phyloP scores from a whole-genome alignment of 2,329 filamentous ascomycete genomes.

The Daldinia eschscholtzii region DNA sequence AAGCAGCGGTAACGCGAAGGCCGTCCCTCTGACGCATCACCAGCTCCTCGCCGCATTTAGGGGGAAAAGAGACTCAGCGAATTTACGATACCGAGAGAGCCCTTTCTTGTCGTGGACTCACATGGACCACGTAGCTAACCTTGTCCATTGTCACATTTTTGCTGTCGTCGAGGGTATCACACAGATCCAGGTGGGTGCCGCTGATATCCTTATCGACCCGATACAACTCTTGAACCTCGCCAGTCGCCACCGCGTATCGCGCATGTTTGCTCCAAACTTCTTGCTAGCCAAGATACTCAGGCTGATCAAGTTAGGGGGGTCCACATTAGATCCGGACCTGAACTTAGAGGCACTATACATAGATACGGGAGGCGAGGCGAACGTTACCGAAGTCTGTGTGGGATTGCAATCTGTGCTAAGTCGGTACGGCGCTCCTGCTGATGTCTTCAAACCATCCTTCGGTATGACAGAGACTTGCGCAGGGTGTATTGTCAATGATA shows the following conservation, averaged over 20 bases:
- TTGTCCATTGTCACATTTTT: constrained; percentile 65
- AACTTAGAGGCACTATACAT: constrained; percentile 49
- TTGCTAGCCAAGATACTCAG: constrained; percentile 48
- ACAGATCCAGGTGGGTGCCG: constrained; percentile 61
- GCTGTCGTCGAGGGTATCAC: constrained; percentile 56
- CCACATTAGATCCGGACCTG: constrained; percentile 47
- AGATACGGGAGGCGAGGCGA: constrained; percentile 62
- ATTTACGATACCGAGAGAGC: constrained; percentile 47
- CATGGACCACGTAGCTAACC: constrained; percentile 66
- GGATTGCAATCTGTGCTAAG: constrained; percentile 49
- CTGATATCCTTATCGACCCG: constrained; percentile 58
- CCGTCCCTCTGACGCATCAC: constrained; percentile 58
- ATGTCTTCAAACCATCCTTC: constrained; percentile 58
- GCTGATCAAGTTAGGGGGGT: constrained; percentile 33
- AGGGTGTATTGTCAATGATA: constrained; percentile 59
- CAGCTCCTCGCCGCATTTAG: constrained; percentile 58
- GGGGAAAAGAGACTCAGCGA: constrained; percentile 54
- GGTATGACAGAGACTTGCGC: constrained; percentile 68
- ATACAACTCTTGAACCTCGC: constrained; percentile 56
- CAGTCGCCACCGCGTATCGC: constrained; percentile 56
- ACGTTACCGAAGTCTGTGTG: constrained; percentile 53
- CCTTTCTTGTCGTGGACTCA: constrained; percentile 63
- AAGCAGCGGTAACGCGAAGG: constrained; percentile 64
- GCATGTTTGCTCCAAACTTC: constrained; percentile 60
- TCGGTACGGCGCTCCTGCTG: constrained; percentile 50